Percentiles rank a stretch among this genome's conserved stretches.
Conservation (phyloP, 164 flowering plant species). For the Paratinospora sagittata region DNA sequence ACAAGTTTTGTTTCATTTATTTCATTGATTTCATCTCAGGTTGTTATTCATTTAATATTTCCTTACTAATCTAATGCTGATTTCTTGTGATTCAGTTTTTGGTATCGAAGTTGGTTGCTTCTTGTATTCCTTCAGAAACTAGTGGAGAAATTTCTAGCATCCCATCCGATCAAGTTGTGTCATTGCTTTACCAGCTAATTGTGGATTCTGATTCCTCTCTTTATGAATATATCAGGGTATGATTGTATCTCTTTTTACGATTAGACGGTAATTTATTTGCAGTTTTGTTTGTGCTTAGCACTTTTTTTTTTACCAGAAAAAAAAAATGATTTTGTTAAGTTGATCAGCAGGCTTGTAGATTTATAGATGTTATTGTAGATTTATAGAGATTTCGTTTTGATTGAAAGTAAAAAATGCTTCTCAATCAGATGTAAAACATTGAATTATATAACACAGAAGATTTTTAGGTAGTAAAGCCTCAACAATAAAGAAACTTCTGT, state of each 20-base stretch:
- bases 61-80: not conserved
- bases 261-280: not conserved
- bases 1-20: not conserved
- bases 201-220: slow-evolving; percentile 71
- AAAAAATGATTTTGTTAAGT: too few relatives aligned
- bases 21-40: not conserved
- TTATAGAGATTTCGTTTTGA: too few relatives aligned
- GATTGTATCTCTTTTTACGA: slow-evolving; percentile 7
- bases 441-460: too few relatives aligned
- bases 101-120: slow-evolving; percentile 78
- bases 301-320: too few relatives aligned
- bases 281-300: not conserved
- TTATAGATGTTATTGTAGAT: too few relatives aligned
- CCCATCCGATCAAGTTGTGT: slow-evolving; percentile 42
- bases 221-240: slow-evolving; percentile 61
- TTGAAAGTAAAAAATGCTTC: too few relatives aligned
- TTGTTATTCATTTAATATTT: not conserved
- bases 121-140: slow-evolving; percentile 49
- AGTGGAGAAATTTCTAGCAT: slow-evolving; percentile 19
- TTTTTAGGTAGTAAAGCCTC: too few relatives aligned
- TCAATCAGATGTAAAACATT: too few relatives aligned
- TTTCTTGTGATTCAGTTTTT: slow-evolving; percentile 46
- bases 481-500: too few relatives aligned
- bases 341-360: too few relatives aligned
- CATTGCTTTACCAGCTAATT: slow-evolving; percentile 59